Conservation (phyloP, 441 rosid genomes). For the Erodium moschatum region DNA sequence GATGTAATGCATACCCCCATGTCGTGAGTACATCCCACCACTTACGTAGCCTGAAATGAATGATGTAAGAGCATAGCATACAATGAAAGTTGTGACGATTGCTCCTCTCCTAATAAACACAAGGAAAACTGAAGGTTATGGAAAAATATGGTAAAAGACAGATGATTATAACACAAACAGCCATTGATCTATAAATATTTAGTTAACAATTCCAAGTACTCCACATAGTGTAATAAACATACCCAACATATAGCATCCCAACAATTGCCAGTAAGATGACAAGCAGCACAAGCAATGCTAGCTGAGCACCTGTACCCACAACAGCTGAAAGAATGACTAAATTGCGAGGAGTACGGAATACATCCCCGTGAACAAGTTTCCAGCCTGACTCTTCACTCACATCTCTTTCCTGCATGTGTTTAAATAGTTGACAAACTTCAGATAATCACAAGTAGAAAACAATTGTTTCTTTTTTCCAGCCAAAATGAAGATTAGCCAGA, state of each 20-base stretch:
- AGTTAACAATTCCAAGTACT: not conserved
- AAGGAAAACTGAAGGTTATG: slow-evolving; percentile 14
- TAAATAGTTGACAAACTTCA: slow-evolving; percentile 1
- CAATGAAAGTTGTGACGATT: slow-evolving; percentile 89
- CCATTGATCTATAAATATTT: not conserved
- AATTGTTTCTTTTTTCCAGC: slow-evolving; percentile 6
- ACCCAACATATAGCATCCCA: slow-evolving; percentile 88
- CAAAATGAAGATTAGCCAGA: slow-evolving; percentile 13
- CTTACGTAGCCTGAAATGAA: slow-evolving; percentile 96
- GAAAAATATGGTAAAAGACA: too few species aligned
- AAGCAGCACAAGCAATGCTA: slow-evolving; percentile 83
- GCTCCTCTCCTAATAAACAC: slow-evolving; percentile 85
- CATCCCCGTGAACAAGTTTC: slow-evolving; percentile 99
- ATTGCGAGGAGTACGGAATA: slow-evolving; percentile 67
- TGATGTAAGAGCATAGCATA: slow-evolving; percentile 94
- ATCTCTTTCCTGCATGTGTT: slow-evolving; percentile 66
- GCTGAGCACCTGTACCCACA: slow-evolving; percentile 95
- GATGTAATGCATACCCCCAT: slow-evolving; percentile 61
- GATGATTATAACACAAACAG: not conserved
- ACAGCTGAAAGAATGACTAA: slow-evolving; percentile 76
- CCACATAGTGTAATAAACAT: slow-evolving; percentile 30
- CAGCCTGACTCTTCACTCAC: slow-evolving; percentile 96
- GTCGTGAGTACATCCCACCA: slow-evolving; percentile 97
- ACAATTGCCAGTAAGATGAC: slow-evolving; percentile 90
- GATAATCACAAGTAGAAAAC: slow-evolving; percentile 19